Percentiles rank a stretch among this genome's conserved stretches.
These are phyloP conservation scores for Cercospora sp. DNA, from an alignment of 2,329 filamentous ascomycete genomes.

Conservation along the genomic window DNA sequence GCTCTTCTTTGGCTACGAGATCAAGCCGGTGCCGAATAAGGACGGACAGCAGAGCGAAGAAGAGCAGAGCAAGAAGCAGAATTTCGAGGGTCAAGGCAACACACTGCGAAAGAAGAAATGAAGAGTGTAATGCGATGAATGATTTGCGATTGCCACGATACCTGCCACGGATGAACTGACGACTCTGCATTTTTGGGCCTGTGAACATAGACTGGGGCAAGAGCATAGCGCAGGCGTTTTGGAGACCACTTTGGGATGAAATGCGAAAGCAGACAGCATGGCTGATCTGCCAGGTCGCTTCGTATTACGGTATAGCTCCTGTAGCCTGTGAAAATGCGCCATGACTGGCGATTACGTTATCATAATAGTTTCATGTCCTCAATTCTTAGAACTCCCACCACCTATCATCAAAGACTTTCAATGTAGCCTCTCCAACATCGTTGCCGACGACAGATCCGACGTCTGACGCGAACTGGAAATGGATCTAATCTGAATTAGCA, in stretches of 20 bases:
- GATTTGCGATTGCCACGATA: slow-evolving; percentile 2
- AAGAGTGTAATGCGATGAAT: background rate
- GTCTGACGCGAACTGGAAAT: slow-evolving; percentile 34
- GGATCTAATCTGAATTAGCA: slow-evolving; percentile 22
- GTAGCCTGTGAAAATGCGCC: background rate
- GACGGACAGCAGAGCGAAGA: slow-evolving; percentile 65
- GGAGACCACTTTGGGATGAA: background rate
- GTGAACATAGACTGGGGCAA: background rate
- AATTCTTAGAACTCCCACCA: slow-evolving; percentile 7
- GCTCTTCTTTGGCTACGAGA: slow-evolving; percentile 93
- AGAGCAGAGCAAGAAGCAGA: slow-evolving; percentile 66
- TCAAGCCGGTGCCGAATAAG: slow-evolving; percentile 81
- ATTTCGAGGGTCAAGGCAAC: slow-evolving; percentile 69
- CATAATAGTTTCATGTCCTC: background rate
- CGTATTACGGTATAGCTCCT: background rate
- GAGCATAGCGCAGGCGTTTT: slow-evolving; percentile 9
- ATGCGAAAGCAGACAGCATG: background rate
- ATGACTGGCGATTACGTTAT: background rate
- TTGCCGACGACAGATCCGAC: slow-evolving; percentile 29
- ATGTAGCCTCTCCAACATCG: slow-evolving; percentile 9
- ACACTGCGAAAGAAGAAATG: slow-evolving; percentile 75
- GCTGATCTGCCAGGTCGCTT: background rate
- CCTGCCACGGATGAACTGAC: background rate
- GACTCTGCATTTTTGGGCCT: slow-evolving; percentile 10
- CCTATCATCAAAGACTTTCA: slow-evolving; percentile 5